phyloP scores from a whole-genome alignment of 2,329 filamentous ascomycete species.

The Elsinoe batatas region DNA sequence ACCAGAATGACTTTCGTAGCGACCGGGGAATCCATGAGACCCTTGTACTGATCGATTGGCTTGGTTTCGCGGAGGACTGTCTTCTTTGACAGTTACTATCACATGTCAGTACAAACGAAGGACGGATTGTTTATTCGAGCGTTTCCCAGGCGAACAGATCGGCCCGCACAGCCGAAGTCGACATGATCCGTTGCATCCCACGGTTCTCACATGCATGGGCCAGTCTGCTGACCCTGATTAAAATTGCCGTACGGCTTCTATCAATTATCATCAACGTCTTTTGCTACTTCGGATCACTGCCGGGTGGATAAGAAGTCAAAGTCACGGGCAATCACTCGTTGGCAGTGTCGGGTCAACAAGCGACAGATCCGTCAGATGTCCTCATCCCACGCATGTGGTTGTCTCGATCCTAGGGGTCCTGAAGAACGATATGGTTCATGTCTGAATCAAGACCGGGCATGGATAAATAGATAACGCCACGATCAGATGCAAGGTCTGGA shows the following conservation, averaged over 20 bases:
- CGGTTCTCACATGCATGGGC: background rate
- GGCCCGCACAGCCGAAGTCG: background rate
- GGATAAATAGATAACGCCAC: background rate
- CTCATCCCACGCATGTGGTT: background rate
- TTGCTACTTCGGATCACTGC: conserved; percentile 1
- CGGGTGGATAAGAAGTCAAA: background rate
- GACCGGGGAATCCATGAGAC: background rate
- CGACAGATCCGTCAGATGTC: background rate
- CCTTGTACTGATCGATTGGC: conserved; percentile 10
- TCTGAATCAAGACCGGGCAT: background rate
- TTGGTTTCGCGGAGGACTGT: background rate
- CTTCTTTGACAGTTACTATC: background rate
- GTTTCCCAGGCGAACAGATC: conserved; percentile 8
- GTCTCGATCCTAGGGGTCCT: background rate
- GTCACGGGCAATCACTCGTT: conserved; percentile 1
- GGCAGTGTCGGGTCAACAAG: background rate
- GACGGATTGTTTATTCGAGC: conserved; percentile 6
- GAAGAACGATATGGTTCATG: background rate
- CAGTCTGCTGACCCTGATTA: conserved; percentile 5
- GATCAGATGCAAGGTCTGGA: background rate
- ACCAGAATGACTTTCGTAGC: background rate
- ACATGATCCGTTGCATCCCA: background rate
- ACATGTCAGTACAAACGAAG: conserved; percentile 1
- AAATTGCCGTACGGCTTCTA: conserved; percentile 9
- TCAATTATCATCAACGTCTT: background rate